These are phyloP conservation scores for Trypanosoma vivax DNA, from an alignment of 208 protist genomes.

Conservation along the genomic window DNA sequence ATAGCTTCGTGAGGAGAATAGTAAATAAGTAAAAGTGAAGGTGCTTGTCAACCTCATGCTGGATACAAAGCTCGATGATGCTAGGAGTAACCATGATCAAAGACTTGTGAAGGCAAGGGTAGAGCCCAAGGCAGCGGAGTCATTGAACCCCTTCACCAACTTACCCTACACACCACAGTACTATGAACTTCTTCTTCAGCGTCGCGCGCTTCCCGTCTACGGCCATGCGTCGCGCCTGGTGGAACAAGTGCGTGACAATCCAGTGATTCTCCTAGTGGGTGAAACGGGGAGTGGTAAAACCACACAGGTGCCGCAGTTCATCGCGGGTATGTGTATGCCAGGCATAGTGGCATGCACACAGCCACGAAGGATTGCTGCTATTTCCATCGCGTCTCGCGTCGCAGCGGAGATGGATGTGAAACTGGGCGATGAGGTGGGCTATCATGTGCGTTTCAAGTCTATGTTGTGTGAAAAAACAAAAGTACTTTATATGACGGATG, in stretches of 20 bases:
- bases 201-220: constrained; percentile 65
- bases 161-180: constrained; percentile 42
- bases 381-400: constrained; percentile 97
- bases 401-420: constrained; percentile 95
- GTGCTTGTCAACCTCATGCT: no score
- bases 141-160: constrained; percentile 38
- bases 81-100: not conserved
- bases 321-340: constrained; percentile 43
- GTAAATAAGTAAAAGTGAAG: no score
- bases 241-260: constrained; percentile 56
- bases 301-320: constrained; percentile 95
- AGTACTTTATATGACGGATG: constrained; percentile 99
- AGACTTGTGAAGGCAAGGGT: not conserved
- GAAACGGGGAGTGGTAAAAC: constrained; percentile 96
- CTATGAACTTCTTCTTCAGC: constrained; percentile 29
- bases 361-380: constrained; percentile 98
- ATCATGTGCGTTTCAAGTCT: constrained; percentile 98
- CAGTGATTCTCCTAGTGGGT: constrained; percentile 89
- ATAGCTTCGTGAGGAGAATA: no score
- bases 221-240: constrained; percentile 39
- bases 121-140: not conserved
- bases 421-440: constrained; percentile 97
- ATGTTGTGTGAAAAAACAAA: constrained; percentile 86
- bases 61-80: not conserved
- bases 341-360: constrained; percentile 92